Evolutionary conservation across 768 basidiomycete species (phyloP).

Genomic region (Hygrocybe punicea): DNA sequence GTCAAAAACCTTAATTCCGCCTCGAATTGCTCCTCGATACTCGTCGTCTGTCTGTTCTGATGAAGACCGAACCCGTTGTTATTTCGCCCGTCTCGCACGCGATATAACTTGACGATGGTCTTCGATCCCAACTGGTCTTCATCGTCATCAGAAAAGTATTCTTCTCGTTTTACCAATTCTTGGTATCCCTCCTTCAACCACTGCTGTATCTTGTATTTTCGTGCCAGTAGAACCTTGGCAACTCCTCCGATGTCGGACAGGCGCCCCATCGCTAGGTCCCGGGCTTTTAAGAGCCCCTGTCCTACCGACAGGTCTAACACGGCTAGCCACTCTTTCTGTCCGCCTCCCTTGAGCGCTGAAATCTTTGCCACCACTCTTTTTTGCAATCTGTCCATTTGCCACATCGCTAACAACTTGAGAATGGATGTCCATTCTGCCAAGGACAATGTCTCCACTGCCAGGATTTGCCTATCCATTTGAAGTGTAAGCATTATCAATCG

Average conservation of each 20-base stretch:
- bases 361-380: no score
- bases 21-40: no score
- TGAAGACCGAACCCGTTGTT: no score
- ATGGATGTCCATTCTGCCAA: constrained; percentile 5
- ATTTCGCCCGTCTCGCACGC: neutral
- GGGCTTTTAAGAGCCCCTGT: neutral
- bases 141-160: no score
- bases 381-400: neutral
- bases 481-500: neutral
- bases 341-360: neutral
- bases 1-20: no score
- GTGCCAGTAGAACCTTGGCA: neutral
- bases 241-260: neutral
- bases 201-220: neutral
- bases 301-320: neutral
- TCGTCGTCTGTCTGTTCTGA: no score
- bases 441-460: neutral
- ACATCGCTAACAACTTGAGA: constrained; percentile 6
- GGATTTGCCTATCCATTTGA: neutral
- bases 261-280: neutral
- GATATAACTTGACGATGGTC: neutral
- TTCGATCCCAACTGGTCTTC: no score
- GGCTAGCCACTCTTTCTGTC: neutral
- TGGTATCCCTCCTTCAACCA: neutral
- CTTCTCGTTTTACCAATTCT: no score